Conservation (phyloP, 1,284 basidiomycete species). For the Moesziomyces parantarcticus region DNA sequence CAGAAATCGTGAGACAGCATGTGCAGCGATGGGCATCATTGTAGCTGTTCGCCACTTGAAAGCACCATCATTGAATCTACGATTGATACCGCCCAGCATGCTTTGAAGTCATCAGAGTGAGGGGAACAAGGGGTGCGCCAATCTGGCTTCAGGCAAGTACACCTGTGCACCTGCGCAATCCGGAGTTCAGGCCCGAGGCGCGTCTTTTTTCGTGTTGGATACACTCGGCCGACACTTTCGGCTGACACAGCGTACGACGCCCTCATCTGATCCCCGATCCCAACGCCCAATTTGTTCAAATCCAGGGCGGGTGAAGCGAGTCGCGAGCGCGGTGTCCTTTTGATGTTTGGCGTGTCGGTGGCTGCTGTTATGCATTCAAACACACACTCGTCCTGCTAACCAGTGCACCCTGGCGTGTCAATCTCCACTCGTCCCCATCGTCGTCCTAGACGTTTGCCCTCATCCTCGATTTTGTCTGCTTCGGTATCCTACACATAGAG, state of each 20-base stretch:
- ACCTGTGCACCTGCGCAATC: neutral
- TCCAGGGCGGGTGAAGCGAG: neutral
- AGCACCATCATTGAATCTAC: too few relatives aligned
- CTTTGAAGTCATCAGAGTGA: too few relatives aligned
- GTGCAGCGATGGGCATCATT: too few relatives aligned
- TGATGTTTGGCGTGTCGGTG: constrained; percentile 10
- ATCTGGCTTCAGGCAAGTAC: too few relatives aligned
- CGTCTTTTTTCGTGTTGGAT: neutral
- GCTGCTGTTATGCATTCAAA: constrained; percentile 12
- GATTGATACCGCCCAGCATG: too few relatives aligned
- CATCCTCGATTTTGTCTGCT: neutral
- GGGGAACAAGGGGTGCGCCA: too few relatives aligned
- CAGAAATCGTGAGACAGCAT: too few relatives aligned
- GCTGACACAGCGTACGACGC: neutral
- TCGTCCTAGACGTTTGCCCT: neutral
- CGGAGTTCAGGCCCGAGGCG: neutral
- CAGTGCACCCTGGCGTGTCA: neutral
- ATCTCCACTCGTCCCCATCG: neutral
- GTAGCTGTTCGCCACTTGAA: too few relatives aligned
- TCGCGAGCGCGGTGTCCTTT: constrained; percentile 32
- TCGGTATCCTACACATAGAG: neutral
- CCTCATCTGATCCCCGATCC: constrained; percentile 14
- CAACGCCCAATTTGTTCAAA: neutral
- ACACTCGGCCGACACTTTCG: constrained; percentile 12
- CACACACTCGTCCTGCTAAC: constrained; percentile 3